Conservation (phyloP, 768 basidiomycete species). For the Rhodotorula paludigena region DNA sequence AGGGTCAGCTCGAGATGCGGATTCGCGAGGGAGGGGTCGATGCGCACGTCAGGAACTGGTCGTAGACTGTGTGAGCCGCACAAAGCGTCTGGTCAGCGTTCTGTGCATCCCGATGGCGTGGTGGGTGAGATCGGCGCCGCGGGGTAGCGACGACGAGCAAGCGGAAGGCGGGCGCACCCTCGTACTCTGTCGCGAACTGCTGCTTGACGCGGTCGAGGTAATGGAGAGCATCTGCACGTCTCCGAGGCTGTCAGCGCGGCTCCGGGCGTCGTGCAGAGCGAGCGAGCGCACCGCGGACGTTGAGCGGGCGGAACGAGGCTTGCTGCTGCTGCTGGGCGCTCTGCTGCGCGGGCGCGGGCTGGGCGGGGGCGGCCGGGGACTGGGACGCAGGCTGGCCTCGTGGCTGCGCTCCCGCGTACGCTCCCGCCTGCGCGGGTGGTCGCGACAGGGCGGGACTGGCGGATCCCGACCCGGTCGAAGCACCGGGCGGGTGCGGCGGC, state of each 20-base stretch:
- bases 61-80: conserved; percentile 20
- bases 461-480: neutral
- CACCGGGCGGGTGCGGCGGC: neutral
- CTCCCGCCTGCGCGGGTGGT: neutral
- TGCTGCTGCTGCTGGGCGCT: conserved; percentile 3
- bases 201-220: conserved; percentile 46
- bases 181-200: conserved; percentile 42
- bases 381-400: neutral
- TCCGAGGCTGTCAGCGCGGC: neutral
- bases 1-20: neutral
- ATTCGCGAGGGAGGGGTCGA: neutral
- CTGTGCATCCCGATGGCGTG: neutral
- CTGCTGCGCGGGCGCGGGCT: neutral
- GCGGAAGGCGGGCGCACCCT: conserved; percentile 25
- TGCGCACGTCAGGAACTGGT: conserved; percentile 34
- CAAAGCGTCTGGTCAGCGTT: too few species aligned
- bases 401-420: neutral
- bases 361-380: neutral
- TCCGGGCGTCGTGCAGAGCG: too few species aligned
- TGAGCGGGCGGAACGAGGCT: conserved; percentile 30
- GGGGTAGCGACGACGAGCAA: neutral
- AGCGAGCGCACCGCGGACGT: conserved; percentile 27
- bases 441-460: neutral
- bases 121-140: too few species aligned
- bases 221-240: conserved; percentile 42